A percentile compares a stretch with the other conserved stretches of the same genome.
phyloP scores from a whole-genome alignment of 495 filamentous ascomycete species.

The Talaromyces ruber region DNA sequence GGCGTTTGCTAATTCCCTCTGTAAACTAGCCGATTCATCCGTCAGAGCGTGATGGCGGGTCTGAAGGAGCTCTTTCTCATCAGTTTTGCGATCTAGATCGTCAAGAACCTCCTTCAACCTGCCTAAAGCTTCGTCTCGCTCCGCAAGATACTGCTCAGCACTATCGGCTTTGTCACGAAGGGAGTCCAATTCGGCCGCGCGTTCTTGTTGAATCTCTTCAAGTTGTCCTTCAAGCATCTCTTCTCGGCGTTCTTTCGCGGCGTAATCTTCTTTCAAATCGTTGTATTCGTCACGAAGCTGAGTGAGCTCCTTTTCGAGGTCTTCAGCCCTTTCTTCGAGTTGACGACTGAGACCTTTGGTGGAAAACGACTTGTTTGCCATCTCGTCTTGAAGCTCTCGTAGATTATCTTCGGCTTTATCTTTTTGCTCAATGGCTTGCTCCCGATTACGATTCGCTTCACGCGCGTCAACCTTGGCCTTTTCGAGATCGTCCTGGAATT shows the following conservation, averaged over 20 bases:
- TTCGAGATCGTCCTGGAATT: constrained; percentile 52
- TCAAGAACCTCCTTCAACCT: constrained; percentile 43
- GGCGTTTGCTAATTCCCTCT: constrained; percentile 51
- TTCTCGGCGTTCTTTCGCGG: constrained; percentile 36
- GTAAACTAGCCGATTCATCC: constrained; percentile 56
- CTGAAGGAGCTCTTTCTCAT: constrained; percentile 66
- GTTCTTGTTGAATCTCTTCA: constrained; percentile 32
- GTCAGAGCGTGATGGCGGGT: constrained; percentile 61
- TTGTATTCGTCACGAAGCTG: constrained; percentile 50
- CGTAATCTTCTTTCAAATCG: constrained; percentile 37
- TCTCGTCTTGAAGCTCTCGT: constrained; percentile 61
- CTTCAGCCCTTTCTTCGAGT: constrained; percentile 59
- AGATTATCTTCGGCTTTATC: constrained; percentile 38
- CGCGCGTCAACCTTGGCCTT: constrained; percentile 41
- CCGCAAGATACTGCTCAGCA: constrained; percentile 9
- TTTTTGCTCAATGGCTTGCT: constrained; percentile 56
- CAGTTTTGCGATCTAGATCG: constrained; percentile 46
- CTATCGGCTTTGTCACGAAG: constrained; percentile 29
- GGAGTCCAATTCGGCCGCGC: constrained; percentile 30
- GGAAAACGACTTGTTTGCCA: constrained; percentile 69
- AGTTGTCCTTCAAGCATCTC: constrained; percentile 31
- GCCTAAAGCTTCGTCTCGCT: constrained; percentile 31
- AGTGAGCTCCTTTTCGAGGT: constrained; percentile 56
- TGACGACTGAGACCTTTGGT: constrained; percentile 70
- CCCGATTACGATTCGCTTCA: constrained; percentile 51